Base-by-base conservation (phyloP, 1,284 basidiomycete genomes). In the Cryptococcus maquisensis region DNA sequence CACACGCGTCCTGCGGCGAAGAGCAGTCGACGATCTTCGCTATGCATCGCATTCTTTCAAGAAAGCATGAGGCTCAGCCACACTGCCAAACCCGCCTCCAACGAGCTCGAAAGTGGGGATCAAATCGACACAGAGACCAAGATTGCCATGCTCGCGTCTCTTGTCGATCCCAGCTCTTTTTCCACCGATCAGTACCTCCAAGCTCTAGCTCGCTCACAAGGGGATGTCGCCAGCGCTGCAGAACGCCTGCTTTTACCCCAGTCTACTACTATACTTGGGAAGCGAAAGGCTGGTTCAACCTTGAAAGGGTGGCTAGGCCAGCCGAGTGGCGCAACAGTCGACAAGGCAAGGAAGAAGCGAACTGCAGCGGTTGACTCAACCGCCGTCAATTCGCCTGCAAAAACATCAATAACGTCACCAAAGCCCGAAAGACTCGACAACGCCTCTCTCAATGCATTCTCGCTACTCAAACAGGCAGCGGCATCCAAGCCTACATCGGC, bases 221-320 rank as follows among this genome's bases (percentile, higher is more conserved):
- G 88, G 12, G 78, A 90, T 66, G 81, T 84, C 7, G 72, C 81
- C 49, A 74, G 72, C 21, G 84, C 90, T 0, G 76, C 75, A 1
- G 85, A 83, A 28, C 65, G 74, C 23, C 58, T 78, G 36, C 62
- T 83, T 4, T 18, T 73, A 7, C 57, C 55, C 35, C 51, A 51
- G 53, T 65, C 59, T 37, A 62, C 59, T 49, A 62, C 42, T 18
- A 47, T 59, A 15, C 72, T 77, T 51, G 24, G 43, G 7, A 82
- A 81, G 72, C 72, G 77, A 49, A 76, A 82, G 71, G 69, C 77
- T 20, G 74, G 63, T 1, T 56, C 59, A 3, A 75, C 77, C 55
- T 68, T 88, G 39, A 78, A 81, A 49, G 68, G 62, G 37, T 88
- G 87, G 86, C 65, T 87, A 4, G 57, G 47, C 21, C 68, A 73